These are phyloP conservation scores for Aspergillus hortae DNA, from an alignment of 2,329 filamentous ascomycete genomes.

Conservation along the genomic window DNA sequence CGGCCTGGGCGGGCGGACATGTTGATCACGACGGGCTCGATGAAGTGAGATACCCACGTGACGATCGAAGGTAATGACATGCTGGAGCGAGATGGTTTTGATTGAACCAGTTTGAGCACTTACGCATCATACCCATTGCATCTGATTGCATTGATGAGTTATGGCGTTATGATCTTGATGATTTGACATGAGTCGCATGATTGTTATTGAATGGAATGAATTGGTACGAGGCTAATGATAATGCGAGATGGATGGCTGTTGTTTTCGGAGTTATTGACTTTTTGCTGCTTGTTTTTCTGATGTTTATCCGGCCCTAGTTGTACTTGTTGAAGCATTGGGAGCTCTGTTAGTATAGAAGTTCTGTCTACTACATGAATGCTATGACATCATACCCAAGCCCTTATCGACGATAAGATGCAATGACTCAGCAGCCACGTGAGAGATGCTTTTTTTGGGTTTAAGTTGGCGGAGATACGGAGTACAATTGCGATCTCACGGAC, in stretches of 20 bases:
- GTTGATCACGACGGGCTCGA: constrained; percentile 36
- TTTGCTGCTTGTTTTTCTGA: no score
- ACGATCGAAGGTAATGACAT: neutral
- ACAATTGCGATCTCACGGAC: no score
- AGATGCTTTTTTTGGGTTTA: neutral
- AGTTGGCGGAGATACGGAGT: no score
- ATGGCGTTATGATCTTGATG: neutral
- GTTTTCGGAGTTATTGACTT: no score
- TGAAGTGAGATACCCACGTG: constrained; percentile 14
- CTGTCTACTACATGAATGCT: neutral
- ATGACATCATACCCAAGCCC: neutral
- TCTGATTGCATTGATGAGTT: neutral
- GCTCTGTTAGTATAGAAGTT: neutral
- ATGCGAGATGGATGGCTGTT: no score
- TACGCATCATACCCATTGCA: no score
- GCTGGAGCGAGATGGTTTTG: no score
- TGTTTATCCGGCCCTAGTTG: neutral
- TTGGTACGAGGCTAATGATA: no score
- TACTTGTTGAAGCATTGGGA: neutral
- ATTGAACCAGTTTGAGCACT: no score
- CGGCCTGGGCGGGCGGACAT: constrained; percentile 42
- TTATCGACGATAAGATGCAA: neutral
- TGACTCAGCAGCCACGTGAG: constrained; percentile 2
- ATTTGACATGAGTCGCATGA: neutral
- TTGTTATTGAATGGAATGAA: neutral